Conservation (phyloP, 2,329 filamentous ascomycete species). For the Scolecobasidium constrictum region DNA sequence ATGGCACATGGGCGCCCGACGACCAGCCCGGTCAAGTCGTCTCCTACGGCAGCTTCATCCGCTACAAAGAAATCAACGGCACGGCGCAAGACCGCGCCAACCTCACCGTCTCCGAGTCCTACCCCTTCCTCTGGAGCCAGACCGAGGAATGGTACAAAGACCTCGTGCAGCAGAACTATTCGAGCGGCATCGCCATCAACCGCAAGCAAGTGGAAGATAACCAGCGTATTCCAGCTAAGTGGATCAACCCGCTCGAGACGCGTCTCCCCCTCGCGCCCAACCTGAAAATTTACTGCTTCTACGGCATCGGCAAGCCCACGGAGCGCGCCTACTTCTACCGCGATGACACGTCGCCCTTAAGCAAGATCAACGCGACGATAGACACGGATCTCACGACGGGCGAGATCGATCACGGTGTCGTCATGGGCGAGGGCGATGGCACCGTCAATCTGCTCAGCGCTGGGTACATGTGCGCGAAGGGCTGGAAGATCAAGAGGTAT, state of each 20-base stretch:
- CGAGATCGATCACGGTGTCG: conserved; percentile 70
- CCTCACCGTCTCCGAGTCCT: conserved; percentile 66
- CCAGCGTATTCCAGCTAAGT: conserved; percentile 50
- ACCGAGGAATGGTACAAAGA: conserved; percentile 79
- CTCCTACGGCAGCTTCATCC: conserved; percentile 72
- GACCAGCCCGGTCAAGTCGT: conserved; percentile 62
- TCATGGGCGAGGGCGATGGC: conserved; percentile 91
- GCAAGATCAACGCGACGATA: conserved; percentile 53
- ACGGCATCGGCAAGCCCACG: conserved; percentile 86
- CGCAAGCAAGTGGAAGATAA: conserved; percentile 64
- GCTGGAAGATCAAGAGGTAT: conserved; percentile 88
- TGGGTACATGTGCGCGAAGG: conserved; percentile 94
- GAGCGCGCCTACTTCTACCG: conserved; percentile 91
- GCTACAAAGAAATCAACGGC: conserved; percentile 60
- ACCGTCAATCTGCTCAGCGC: conserved; percentile 87
- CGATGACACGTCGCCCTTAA: conserved; percentile 52
- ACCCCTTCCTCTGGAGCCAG: conserved; percentile 67
- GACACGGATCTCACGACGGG: conserved; percentile 38
- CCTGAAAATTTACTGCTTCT: conserved; percentile 95
- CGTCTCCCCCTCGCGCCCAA: conserved; percentile 77
- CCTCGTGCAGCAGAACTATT: conserved; percentile 66
- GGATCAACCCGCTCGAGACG: conserved; percentile 90
- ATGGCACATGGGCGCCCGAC: conserved; percentile 76
- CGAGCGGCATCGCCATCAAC: conserved; percentile 77
- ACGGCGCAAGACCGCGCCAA: conserved; percentile 43